Conservation (phyloP, 1,284 basidiomycete genomes). For the Ceraceosorus guamensis region DNA sequence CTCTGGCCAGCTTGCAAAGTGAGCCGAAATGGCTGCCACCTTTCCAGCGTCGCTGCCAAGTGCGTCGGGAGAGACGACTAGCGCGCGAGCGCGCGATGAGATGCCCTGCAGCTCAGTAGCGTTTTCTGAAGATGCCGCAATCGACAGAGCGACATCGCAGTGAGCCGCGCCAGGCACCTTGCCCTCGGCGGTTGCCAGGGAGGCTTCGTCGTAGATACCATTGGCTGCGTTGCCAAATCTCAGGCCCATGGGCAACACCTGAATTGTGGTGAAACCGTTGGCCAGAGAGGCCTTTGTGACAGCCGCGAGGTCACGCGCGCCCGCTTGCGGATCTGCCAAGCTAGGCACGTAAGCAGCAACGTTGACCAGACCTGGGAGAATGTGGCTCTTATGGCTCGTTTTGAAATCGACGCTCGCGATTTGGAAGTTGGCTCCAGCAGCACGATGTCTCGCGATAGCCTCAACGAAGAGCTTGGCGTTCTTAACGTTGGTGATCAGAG, state of each 20-base stretch:
- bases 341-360: conserved; percentile 80
- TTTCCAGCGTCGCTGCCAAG: conserved; percentile 29
- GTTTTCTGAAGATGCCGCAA: conserved; percentile 34
- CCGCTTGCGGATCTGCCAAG: conserved; percentile 53
- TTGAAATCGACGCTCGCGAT: conserved; percentile 89
- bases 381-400: conserved; percentile 77
- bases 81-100: conserved; percentile 34
- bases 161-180: conserved; percentile 38
- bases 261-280: conserved; percentile 42
- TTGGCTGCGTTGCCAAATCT: not conserved
- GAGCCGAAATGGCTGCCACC: conserved; percentile 61
- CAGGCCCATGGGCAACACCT: conserved; percentile 29
- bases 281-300: conserved; percentile 36
- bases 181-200: conserved; percentile 32
- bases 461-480: conserved; percentile 95
- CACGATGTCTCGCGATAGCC: conserved; percentile 64
- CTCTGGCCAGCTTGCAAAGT: conserved; percentile 82
- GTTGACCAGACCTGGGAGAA: conserved; percentile 86
- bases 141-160: conserved; percentile 41
- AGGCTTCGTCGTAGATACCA: conserved; percentile 24
- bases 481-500: conserved; percentile 97
- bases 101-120: conserved; percentile 25
- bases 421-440: conserved; percentile 68
- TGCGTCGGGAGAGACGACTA: conserved; percentile 39
- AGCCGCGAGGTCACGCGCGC: conserved; percentile 59